These are phyloP conservation scores for Cylindrotheca fusiformis DNA, from an alignment of 108 stramenopile species.

Conservation along the genomic window DNA sequence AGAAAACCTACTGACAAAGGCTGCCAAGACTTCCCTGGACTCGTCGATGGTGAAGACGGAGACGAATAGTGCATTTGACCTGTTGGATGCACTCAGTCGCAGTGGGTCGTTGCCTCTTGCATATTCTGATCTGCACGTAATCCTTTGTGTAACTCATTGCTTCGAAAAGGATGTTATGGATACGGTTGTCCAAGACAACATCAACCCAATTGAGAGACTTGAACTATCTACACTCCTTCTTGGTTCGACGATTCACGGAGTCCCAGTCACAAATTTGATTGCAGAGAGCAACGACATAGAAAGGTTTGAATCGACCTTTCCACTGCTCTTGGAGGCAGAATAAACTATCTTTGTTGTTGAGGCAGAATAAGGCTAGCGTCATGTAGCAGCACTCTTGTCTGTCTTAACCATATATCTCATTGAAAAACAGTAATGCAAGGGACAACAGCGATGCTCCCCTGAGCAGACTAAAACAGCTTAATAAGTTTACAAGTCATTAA, in stretches of 20 bases:
- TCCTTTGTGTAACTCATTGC: constrained; percentile 82
- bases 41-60: constrained; percentile 37
- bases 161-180: constrained; percentile 80
- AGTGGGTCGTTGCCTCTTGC: constrained; percentile 74
- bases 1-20: constrained; percentile 42
- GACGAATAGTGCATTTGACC: constrained; percentile 80
- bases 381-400: too few relatives aligned
- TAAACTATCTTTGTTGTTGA: too few relatives aligned
- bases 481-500: too few relatives aligned
- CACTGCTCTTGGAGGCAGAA: constrained; percentile 11
- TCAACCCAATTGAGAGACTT: constrained; percentile 86
- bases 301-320: constrained; percentile 17
- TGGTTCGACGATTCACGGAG: constrained; percentile 55
- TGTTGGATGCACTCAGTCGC: constrained; percentile 80
- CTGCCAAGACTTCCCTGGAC: constrained; percentile 5
- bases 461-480: too few relatives aligned
- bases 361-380: too few relatives aligned
- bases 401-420: too few relatives aligned
- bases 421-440: too few relatives aligned
- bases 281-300: constrained; percentile 2
- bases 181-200: constrained; percentile 77
- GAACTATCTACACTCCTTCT: constrained; percentile 76
- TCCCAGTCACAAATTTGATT: constrained; percentile 6
- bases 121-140: constrained; percentile 74
- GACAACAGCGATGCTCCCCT: too few relatives aligned